These are phyloP conservation scores for Trichosporon ovoides DNA, from an alignment of 1,284 basidiomycete genomes.

Conservation along the genomic window DNA sequence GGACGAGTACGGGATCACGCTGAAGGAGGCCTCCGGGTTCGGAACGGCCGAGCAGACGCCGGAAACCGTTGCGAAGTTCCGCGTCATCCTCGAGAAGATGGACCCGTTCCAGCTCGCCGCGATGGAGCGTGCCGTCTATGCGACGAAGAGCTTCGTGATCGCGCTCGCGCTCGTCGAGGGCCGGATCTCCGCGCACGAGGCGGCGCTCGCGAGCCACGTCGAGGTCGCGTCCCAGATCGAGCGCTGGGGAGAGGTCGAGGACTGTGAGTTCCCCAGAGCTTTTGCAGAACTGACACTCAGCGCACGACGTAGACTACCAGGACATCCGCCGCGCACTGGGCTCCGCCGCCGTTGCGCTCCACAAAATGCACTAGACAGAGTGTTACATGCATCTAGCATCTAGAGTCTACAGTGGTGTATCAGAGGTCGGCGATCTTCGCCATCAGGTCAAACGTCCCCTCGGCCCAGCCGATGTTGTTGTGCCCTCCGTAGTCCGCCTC, in stretches of 20 bases:
- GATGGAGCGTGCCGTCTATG: conserved; percentile 84
- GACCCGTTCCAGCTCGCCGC: conserved; percentile 84
- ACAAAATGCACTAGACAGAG: conserved; percentile 5
- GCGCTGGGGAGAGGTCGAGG: conserved; percentile 97
- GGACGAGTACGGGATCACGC: conserved; percentile 60
- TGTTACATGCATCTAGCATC: background rate
- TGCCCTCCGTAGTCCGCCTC: conserved; percentile 42
- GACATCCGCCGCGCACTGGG: conserved; percentile 84
- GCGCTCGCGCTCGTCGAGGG: conserved; percentile 76
- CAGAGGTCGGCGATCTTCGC: conserved; percentile 23
- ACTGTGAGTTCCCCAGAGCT: conserved; percentile 61
- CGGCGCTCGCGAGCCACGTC: conserved; percentile 74
- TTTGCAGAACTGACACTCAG: conserved; percentile 53
- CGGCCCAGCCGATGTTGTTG: conserved; percentile 38
- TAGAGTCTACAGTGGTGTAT: background rate
- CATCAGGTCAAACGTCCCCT: conserved; percentile 44
- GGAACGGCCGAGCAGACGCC: conserved; percentile 62
- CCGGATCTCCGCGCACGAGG: conserved; percentile 72
- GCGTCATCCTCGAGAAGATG: conserved; percentile 58
- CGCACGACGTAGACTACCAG: conserved; percentile 90
- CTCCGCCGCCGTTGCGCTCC: conserved; percentile 58
- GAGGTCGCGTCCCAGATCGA: conserved; percentile 94
- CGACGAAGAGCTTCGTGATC: conserved; percentile 87
- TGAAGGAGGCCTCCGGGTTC: conserved; percentile 65
- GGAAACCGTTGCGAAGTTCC: conserved; percentile 61